Evolutionary conservation across 2,329 filamentous ascomycete species (phyloP).

Genomic region (Atkinsonella texensis): DNA sequence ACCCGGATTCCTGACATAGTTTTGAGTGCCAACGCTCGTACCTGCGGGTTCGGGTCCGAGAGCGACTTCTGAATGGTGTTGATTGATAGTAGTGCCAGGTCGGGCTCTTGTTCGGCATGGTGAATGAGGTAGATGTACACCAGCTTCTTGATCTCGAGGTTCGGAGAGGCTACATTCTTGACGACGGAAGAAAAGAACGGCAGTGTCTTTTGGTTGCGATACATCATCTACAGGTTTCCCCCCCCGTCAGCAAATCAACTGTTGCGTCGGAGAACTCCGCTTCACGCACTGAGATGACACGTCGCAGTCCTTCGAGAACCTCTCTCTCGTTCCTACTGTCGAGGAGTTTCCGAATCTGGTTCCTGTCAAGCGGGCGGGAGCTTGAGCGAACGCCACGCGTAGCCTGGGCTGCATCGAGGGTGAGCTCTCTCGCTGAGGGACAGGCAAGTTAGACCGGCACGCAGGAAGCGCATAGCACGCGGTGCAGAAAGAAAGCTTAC

Average conservation of each 20-base stretch:
- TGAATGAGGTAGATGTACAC: conserved; percentile 98
- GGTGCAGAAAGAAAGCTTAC: conserved; percentile 36
- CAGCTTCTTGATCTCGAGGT: conserved; percentile 91
- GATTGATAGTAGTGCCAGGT: conserved; percentile 90
- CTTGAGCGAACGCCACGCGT: conserved; percentile 55
- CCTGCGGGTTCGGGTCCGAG: conserved; percentile 80
- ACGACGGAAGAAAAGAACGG: conserved; percentile 96
- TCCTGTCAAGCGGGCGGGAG: conserved; percentile 56
- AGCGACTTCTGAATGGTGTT: conserved; percentile 98
- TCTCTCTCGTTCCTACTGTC: conserved; percentile 91
- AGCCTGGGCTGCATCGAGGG: conserved; percentile 89
- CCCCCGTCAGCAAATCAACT: background rate
- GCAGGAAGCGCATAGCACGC: background rate
- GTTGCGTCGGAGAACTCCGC: background rate
- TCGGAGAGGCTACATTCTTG: conserved; percentile 92
- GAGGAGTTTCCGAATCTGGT: conserved; percentile 85
- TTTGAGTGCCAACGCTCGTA: conserved; percentile 81
- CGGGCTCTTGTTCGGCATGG: conserved; percentile 91
- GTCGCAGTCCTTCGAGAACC: conserved; percentile 79
- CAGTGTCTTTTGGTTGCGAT: conserved; percentile 74
- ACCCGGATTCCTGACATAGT: conserved; percentile 98
- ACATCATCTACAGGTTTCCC: conserved; percentile 67
- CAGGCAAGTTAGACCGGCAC: background rate
- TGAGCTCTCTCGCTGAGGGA: conserved; percentile 76
- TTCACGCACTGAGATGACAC: conserved; percentile 68